Percentiles rank a stretch among this genome's conserved stretches.
Evolutionary conservation across 148 eudicot species (phyloP).

Genomic region (Euryodendron excelsum): DNA sequence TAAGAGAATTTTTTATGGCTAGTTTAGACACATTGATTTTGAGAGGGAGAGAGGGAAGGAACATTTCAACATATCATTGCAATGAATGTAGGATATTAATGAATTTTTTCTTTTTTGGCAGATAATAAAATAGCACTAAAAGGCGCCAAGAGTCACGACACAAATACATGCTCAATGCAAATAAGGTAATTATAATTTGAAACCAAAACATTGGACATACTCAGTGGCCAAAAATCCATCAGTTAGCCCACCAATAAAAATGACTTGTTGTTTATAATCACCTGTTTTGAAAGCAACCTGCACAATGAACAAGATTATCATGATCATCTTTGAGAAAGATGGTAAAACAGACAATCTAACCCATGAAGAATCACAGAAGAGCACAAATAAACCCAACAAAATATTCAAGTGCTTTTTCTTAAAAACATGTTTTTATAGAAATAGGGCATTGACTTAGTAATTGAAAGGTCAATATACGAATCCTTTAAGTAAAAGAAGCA

Average conservation of each 20-base stretch:
- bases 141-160: background rate
- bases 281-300: slow-evolving; percentile 97
- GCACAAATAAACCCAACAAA: background rate
- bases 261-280: slow-evolving; percentile 80
- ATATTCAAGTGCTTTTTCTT: background rate
- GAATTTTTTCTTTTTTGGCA: background rate
- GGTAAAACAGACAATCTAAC: background rate
- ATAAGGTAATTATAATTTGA: background rate
- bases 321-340: background rate
- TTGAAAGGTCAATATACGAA: background rate
- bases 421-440: background rate
- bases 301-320: slow-evolving; percentile 11
- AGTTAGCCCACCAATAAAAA: slow-evolving; percentile 87
- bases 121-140: background rate
- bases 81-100: background rate
- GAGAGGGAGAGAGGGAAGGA: background rate
- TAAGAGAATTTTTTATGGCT: background rate
- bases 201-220: slow-evolving; percentile 45
- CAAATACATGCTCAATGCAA: background rate
- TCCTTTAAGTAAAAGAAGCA: background rate
- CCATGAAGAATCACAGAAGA: background rate
- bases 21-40: background rate
- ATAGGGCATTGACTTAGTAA: background rate
- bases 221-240: slow-evolving; percentile 98
- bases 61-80: background rate